Base-by-base conservation (phyloP, 257 asterid species). In the Penstemon eatonii region DNA sequence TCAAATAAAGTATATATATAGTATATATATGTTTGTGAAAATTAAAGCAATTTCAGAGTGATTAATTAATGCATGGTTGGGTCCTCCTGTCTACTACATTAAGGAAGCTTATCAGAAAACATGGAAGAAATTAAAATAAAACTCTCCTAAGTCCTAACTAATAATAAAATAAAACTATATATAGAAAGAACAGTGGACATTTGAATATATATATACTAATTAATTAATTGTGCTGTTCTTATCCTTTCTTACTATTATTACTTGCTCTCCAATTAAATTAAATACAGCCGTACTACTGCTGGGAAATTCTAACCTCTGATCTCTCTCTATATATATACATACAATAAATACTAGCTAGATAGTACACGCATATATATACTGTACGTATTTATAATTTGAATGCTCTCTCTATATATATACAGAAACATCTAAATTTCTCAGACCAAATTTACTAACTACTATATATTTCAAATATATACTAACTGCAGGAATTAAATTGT, bases 241-340 rank as follows among this genome's bases (percentile, higher is more conserved):
- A 38, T 68, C 56, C 53, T 69, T 78, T 76, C 63, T 55, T 73
- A n/a, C n/a, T n/a, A n/a, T n/a, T n/a, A n/a, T n/a, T n/a, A n/a
- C n/a, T n/a, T n/a, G 71, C 55, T 54, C 73, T 25, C 55, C 47
- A 78, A 78, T 73, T 59, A 25, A 40, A 63, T 63, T 59, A 25
- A 40, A 63, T 63, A 51, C 10, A 66, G 18, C 1, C 49, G 18
- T 42, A 4, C 43, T 5, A 39, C 52, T 15, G 18, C 18, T n/a
- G 13, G 43, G 45, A 12, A 11, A 42, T 25, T 1, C 33, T 25
- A 25, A 25, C 33, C 33, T 25, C 33, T 25, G 3, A 1, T 25
- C 33, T 15, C 40, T 36, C 66, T 74, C 45, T 74, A 65, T 66
- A 71, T 67, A 70, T 43, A 66, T 11, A 5, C 50, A 15, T 15